These are phyloP conservation scores for Leccinum pellstonianum DNA, from an alignment of 768 basidiomycete species.

Conservation along the genomic window DNA sequence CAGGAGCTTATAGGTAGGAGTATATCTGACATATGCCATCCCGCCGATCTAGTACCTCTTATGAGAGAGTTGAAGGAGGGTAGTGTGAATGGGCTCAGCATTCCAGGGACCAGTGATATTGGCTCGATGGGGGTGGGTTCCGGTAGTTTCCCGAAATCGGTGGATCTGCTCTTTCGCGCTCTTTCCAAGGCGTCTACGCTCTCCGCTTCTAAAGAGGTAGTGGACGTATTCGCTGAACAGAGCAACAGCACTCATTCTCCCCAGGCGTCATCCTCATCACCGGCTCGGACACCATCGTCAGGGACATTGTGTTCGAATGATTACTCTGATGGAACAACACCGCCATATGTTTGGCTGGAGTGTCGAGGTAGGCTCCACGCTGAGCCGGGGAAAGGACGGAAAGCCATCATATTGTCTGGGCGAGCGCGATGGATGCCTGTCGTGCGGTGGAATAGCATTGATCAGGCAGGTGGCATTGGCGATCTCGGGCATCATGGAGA, in stretches of 20 bases:
- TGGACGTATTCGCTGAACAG: slow-evolving; percentile 1
- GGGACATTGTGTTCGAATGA: neutral
- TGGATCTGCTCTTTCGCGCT: slow-evolving; percentile 86
- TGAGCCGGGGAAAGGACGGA: slow-evolving; percentile 91
- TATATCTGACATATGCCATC: slow-evolving; percentile 82
- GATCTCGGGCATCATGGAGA: neutral
- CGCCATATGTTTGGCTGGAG: slow-evolving; percentile 84
- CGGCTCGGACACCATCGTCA: slow-evolving; percentile 1
- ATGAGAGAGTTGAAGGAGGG: slow-evolving; percentile 88
- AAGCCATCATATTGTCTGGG: slow-evolving; percentile 90
- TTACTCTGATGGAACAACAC: slow-evolving; percentile 11
- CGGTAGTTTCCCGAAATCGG: slow-evolving; percentile 45
- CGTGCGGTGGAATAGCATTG: slow-evolving; percentile 60
- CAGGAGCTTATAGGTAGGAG: slow-evolving; percentile 77
- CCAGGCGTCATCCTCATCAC: slow-evolving; percentile 1
- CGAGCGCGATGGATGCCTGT: slow-evolving; percentile 66
- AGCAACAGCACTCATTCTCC: neutral
- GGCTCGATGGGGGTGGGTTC: slow-evolving; percentile 8
- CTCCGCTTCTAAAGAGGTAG: neutral
- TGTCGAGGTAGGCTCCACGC: slow-evolving; percentile 84
- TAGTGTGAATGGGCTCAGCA: slow-evolving; percentile 19
- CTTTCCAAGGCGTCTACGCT: slow-evolving; percentile 47
- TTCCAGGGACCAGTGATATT: slow-evolving; percentile 19
- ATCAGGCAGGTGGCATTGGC: slow-evolving; percentile 42
- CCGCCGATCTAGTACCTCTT: slow-evolving; percentile 85